Evolutionary conservation across 2,329 filamentous ascomycete species (phyloP).

Genomic region (Tympanopsis confertula): DNA sequence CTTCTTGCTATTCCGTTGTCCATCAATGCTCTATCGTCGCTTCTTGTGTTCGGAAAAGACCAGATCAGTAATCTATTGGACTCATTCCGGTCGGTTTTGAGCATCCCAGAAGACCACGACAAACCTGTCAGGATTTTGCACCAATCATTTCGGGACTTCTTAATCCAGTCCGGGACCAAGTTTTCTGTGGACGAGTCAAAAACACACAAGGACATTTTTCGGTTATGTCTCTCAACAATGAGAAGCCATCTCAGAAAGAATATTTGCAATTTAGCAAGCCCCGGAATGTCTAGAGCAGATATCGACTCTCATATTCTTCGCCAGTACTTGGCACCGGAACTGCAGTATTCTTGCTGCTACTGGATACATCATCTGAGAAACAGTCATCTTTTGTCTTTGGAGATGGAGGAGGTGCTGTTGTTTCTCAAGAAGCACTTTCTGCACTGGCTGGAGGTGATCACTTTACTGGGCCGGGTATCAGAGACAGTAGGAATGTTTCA

Average conservation of each 20-base stretch:
- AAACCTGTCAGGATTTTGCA: slow-evolving; percentile 10
- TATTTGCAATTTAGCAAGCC: slow-evolving; percentile 11
- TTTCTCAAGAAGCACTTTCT: slow-evolving; percentile 8
- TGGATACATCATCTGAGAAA: slow-evolving; percentile 10
- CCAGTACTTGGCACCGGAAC: slow-evolving; percentile 5
- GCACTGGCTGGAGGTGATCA: slow-evolving; percentile 9
- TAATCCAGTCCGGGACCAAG: slow-evolving; percentile 9
- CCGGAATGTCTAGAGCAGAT: slow-evolving; percentile 2
- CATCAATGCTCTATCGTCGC: slow-evolving; percentile 5
- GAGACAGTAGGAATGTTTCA: slow-evolving; percentile 8
- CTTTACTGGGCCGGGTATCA: slow-evolving; percentile 7
- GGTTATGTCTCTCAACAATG: slow-evolving; percentile 11
- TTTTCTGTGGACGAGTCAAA: slow-evolving; percentile 17
- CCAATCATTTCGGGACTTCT: slow-evolving; percentile 18
- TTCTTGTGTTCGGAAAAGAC: slow-evolving; percentile 4
- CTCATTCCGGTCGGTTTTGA: slow-evolving; percentile 10
- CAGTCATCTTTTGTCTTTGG: background rate
- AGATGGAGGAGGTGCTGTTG: slow-evolving; percentile 3
- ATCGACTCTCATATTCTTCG: slow-evolving; percentile 4
- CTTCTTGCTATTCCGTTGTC: slow-evolving; percentile 10
- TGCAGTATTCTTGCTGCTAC: slow-evolving; percentile 12
- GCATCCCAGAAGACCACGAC: slow-evolving; percentile 4
- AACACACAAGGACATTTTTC: slow-evolving; percentile 13
- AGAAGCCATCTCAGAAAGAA: slow-evolving; percentile 11
- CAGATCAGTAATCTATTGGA: slow-evolving; percentile 5